Base-by-base conservation (phyloP, 148 eudicot species). In the Nepenthes gracilis region DNA sequence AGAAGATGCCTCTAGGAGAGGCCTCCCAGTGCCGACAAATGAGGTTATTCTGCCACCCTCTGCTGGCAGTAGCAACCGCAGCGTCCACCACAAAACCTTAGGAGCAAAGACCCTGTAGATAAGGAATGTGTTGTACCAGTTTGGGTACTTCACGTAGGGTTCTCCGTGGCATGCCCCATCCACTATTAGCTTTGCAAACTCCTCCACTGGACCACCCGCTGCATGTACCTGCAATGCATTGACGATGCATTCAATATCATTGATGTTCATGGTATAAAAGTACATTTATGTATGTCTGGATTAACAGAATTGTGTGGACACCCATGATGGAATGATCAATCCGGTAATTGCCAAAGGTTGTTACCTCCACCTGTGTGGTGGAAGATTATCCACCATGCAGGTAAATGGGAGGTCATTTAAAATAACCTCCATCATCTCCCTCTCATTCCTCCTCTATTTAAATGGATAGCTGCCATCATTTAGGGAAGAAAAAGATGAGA, bases 121-220 rank as follows among this genome's bases (percentile, higher is more conserved):
- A 36, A 88, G 81, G 68, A 88, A 85, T 9, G 75, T 65, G 35
- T 88, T 86, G 34, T 85, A 85, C 97, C 97, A 88, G 66, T 85
- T 92, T 1, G 96, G 97, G 59, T 69, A 87, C 62, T 83, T 88
- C 47, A 92, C 94, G n/a, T 92, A 80, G 1, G 90, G 72, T 49
- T 82, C 80, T 35, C 96, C 94, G 15, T 86, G 69, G 63, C 93
- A 83, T 2, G 97, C 96, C 23, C 96, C 96, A 0, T 79, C 61
- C 5, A 92, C 97, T 6, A 92, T 88, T 63, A 78, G 64, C 82
- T 72, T 83, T 0, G 96, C 90, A 50, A 69, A 88, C 35, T 81
- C 85, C 58, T 81, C 83, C 9, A 83, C 72, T 0, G 84, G 74
- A 9, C 83, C 83, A 32, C 83, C 78, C 0, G 79, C 50, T 2